Conservation (phyloP, 352 stramenopile species). For the Globisporangium takayamanum region DNA sequence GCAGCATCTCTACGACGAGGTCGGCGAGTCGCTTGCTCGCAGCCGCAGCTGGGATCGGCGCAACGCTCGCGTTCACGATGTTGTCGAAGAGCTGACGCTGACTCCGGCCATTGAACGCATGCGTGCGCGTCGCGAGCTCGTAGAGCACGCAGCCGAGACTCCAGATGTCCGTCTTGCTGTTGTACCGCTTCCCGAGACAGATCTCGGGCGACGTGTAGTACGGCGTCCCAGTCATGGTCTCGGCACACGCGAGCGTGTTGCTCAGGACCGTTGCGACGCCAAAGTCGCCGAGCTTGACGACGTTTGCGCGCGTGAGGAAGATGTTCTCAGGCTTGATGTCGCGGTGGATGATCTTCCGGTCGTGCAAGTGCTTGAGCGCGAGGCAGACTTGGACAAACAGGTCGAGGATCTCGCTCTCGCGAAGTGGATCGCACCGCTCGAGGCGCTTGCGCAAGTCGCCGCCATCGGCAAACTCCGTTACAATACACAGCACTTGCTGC, state of each 20-base stretch:
- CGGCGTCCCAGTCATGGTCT: conserved; percentile 70
- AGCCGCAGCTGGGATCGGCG: conserved; percentile 10
- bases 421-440: conserved; percentile 19
- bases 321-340: conserved; percentile 87
- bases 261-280: conserved; percentile 70
- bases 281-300: conserved; percentile 78
- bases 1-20: conserved; percentile 50
- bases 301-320: conserved; percentile 58
- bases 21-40: conserved; percentile 25
- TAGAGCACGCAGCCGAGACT: conserved; percentile 92
- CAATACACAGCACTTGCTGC: conserved; percentile 62
- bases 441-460: conserved; percentile 64
- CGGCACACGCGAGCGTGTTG: conserved; percentile 62
- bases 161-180: conserved; percentile 93
- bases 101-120: conserved; percentile 86
- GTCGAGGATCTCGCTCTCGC: conserved; percentile 39
- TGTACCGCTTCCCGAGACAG: conserved; percentile 89
- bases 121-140: conserved; percentile 84
- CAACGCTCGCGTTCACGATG: conserved; percentile 34
- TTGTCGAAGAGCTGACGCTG: conserved; percentile 77
- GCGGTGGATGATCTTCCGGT: conserved; percentile 82
- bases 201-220: conserved; percentile 95
- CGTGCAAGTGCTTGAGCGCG: conserved; percentile 75
- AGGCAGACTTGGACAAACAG: conserved; percentile 67
- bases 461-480: conserved; percentile 79